Evolutionary conservation across 768 basidiomycete genomes (phyloP), one percentile per base, ranked within the genome.

Genomic region (Pleurotus djamor): DNA sequence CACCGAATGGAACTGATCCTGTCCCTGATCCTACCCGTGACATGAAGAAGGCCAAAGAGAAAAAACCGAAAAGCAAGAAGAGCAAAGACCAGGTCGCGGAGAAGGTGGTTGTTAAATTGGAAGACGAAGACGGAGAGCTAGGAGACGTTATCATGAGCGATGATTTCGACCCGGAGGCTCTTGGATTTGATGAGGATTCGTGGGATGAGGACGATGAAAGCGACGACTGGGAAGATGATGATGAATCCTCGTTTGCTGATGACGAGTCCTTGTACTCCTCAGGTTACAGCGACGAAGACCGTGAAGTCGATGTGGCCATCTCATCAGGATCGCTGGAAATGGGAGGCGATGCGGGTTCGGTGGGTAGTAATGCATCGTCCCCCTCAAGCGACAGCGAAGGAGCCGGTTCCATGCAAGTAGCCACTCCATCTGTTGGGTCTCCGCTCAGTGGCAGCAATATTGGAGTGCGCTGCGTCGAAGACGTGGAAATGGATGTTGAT

Each of bases 21-120:
- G 36, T 52, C 49, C 4, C 68, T 78, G 5, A 64, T 67, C n/a
- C 50, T n/a, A 4, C 38, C 38, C 10, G 38, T 0, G 47, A 56
- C 9, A n/a, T 63, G 59, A 64, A 41, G 63, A 59, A 47, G 63
- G 68, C 48, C 72, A 69, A 38, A 74, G 76, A 56, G 69, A 68
- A 16, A 65, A 72, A 28, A 28, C 21, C 21, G 21, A 28, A 48
- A 65, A 70, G 17, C 55, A 65, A 52, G 41, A 17, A 44, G 54
- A n/a, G 16, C 16, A 34, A 56, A 28, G 21, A 34, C 10, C 28
- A 34, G 8, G 54, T 21, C 33, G 54, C 28, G 28, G 13, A 16
- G 37, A 44, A n/a, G 54, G 54, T 7, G 7, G 4, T 10, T 6
- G 21, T 48, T 28, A 28, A 16, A 2, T 2, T 12, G 14, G 47